Evolutionary conservation across 306 rosid genomes (phyloP), one percentile per base, ranked within the genome.

Genomic region (Ammopiptanthus mongolicus): DNA sequence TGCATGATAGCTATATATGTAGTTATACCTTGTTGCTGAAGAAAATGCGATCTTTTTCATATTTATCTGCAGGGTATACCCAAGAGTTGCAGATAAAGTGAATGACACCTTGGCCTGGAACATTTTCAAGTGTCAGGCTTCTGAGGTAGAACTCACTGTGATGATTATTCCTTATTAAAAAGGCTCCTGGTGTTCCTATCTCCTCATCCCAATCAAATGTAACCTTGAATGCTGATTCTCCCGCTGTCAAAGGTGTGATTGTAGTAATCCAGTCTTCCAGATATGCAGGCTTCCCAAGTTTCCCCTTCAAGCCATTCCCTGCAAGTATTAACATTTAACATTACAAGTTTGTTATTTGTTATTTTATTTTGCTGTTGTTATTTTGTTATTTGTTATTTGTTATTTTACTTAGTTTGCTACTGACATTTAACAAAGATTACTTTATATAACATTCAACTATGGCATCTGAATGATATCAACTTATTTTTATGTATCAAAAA

Each of bases 31-130:
- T 74, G 89, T 91, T 93, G 25, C 82, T 60, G 86, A 93, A 93
- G 96, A 93, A 93, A 74, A 91, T 46, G 6, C 97, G 91, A 25
- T 84, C 93, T 0, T 73, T 86, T 33, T 79, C 41, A 67, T 93
- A 89, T 78, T 86, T 82, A 8, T 84, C 44, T 7, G 85, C 71
- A 47, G 96, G 96, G 72, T 91, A 93, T 2, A 93, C 80, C 97
- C 98, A 93, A 3, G 98, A 93, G 83, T 89, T 91, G 88, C 98
- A 93, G 18, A 79, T 76, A 41, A 91, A 93, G 80, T 83, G 91
- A 78, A 93, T 67, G 44, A 19, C 59, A 23, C 90, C 93, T 39
- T 83, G 83, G 21, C 85, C 93, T 1, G 98, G 98, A 65, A 90
- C 93, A 66, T 81, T 55, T 50, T 89, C 87, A 5, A 93, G 91